phyloP scores from a whole-genome alignment of 2,329 filamentous ascomycete species.

The Fusarium pininemorale region DNA sequence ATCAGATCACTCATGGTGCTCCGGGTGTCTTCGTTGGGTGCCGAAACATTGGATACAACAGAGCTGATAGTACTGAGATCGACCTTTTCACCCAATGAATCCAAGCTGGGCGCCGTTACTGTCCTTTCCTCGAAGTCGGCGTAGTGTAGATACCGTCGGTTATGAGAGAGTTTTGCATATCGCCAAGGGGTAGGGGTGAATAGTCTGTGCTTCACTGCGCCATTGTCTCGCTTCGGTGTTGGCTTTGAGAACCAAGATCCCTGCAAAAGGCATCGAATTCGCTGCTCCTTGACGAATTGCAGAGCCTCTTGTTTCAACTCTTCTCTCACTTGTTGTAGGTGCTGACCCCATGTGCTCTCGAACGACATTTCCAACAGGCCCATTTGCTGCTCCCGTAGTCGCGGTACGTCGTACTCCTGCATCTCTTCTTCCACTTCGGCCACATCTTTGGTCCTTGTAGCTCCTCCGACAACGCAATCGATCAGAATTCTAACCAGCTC shows the following conservation, averaged over 20 bases:
- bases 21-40: conserved; percentile 62
- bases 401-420: conserved; percentile 80
- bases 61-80: conserved; percentile 89
- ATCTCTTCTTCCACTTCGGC: conserved; percentile 90
- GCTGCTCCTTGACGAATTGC: conserved; percentile 97
- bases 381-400: conserved; percentile 89
- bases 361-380: conserved; percentile 89
- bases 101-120: conserved; percentile 73
- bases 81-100: conserved; percentile 80
- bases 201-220: conserved; percentile 48
- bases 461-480: conserved; percentile 87
- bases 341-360: conserved; percentile 92
- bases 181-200: conserved; percentile 73
- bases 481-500: conserved; percentile 90
- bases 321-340: conserved; percentile 89
- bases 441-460: conserved; percentile 83
- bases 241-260: conserved; percentile 85
- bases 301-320: conserved; percentile 90
- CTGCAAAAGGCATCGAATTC: conserved; percentile 86
- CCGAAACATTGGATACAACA: conserved; percentile 91
- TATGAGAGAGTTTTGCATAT: conserved; percentile 89
- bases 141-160: conserved; percentile 89
- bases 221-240: conserved; percentile 50
- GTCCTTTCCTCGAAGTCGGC: conserved; percentile 79
- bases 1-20: conserved; percentile 56